A percentile compares a stretch with the other conserved stretches of the same genome.
These are phyloP conservation scores for Eucalyptus dawsonii DNA, from an alignment of 345 rosid species.

Conservation along the genomic window DNA sequence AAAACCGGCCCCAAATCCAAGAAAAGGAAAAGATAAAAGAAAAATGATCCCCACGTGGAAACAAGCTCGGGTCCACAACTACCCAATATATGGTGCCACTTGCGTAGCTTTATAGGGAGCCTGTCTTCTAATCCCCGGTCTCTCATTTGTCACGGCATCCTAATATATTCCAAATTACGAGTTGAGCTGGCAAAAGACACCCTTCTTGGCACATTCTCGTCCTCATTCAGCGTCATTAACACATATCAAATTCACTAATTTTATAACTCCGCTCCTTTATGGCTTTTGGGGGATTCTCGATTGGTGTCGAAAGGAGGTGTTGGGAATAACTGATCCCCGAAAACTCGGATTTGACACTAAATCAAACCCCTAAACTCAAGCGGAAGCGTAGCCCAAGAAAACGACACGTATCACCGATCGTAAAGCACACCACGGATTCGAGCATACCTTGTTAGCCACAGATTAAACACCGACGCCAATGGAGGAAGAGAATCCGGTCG, in stretches of 20 bases:
- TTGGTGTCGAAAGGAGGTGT: background rate
- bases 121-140: background rate
- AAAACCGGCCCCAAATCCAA: background rate
- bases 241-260: background rate
- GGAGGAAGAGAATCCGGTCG: too few species aligned
- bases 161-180: background rate
- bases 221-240: background rate
- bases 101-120: background rate
- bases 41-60: slow-evolving; percentile 1
- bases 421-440: too few species aligned
- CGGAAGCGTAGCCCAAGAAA: too few species aligned
- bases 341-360: too few species aligned
- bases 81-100: background rate
- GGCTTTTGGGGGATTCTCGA: background rate
- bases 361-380: too few species aligned
- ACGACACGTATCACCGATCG: too few species aligned
- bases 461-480: too few species aligned
- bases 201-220: background rate
- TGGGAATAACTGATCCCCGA: too few species aligned
- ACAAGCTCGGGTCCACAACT: slow-evolving; percentile 2
- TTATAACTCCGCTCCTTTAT: background rate
- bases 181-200: background rate
- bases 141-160: background rate
- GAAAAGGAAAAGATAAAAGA: background rate
- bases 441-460: too few species aligned